A percentile compares a stretch with the other conserved stretches of the same genome.
These are phyloP conservation scores for Lyophyllum semitale DNA, from an alignment of 768 basidiomycete genomes.

Conservation along the genomic window DNA sequence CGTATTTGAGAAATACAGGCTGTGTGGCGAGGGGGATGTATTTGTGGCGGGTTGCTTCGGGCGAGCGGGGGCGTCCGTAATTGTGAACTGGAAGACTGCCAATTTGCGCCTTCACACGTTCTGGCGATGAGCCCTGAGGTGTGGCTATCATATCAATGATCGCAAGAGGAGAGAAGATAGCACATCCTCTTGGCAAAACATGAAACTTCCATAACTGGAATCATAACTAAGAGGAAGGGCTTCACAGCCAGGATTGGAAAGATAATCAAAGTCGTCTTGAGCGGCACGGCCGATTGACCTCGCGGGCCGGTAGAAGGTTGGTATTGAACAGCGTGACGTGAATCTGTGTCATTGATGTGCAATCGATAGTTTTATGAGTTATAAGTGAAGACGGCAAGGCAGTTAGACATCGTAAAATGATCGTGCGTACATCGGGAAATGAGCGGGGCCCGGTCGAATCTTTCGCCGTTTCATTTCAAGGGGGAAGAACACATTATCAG, in stretches of 20 bases:
- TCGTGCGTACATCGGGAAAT: constrained; percentile 15
- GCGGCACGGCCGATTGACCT: not conserved
- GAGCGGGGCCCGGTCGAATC: not conserved
- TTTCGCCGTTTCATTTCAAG: not conserved
- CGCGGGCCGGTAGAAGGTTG: constrained; percentile 1
- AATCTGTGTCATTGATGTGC: not conserved
- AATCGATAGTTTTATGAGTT: not conserved
- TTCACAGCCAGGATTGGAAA: constrained; percentile 2
- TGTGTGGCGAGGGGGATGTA: not conserved
- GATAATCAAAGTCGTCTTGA: not conserved
- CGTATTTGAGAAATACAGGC: not conserved
- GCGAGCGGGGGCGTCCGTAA: not conserved
- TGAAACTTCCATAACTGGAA: not conserved
- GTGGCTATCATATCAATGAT: not conserved
- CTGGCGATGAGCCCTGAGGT: no score
- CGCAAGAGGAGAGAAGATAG: not conserved
- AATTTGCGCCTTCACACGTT: no score
- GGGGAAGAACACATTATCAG: not conserved
- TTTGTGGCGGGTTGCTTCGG: not conserved
- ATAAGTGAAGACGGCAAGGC: not conserved
- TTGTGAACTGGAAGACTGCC: no score
- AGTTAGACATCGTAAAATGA: not conserved
- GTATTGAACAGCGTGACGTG: not conserved
- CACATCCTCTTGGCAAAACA: not conserved
- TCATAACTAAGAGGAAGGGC: not conserved